Evolutionary conservation across 768 basidiomycete genomes (phyloP).

Genomic region (Cyclocybe cylindracea): DNA sequence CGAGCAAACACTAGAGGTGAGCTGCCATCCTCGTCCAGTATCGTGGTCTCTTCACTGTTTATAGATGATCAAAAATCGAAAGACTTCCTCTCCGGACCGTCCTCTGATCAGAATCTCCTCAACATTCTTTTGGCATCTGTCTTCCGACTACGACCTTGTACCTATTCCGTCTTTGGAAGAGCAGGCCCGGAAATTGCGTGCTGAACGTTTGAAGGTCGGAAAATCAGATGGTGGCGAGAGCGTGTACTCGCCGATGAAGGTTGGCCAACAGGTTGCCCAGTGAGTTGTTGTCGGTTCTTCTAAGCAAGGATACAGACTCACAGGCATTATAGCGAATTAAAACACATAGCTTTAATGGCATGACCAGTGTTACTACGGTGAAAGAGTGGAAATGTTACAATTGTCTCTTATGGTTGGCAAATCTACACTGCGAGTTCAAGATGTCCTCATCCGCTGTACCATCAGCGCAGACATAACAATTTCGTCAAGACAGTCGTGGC

Average conservation of each 20-base stretch:
- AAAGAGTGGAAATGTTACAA: constrained; percentile 6
- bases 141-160: constrained; percentile 77
- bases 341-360: constrained; percentile 79
- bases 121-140: constrained; percentile 95
- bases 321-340: constrained; percentile 60
- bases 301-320: constrained; percentile 1
- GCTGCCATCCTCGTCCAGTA: constrained; percentile 15
- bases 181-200: constrained; percentile 46
- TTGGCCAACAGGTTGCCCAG: constrained; percentile 88
- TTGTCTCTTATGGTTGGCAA: constrained; percentile 14
- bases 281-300: constrained; percentile 31
- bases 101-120: constrained; percentile 95
- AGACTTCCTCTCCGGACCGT: constrained; percentile 61
- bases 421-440: constrained; percentile 24
- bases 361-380: constrained; percentile 29
- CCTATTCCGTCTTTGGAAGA: constrained; percentile 58
- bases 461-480: constrained; percentile 42
- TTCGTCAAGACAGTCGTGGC: constrained; percentile 42
- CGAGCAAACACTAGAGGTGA: constrained; percentile 69
- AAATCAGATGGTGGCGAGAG: constrained; percentile 41
- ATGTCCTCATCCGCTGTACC: constrained; percentile 40
- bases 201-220: constrained; percentile 38
- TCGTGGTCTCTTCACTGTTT: background rate
- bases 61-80: constrained; percentile 67
- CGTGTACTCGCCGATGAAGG: constrained; percentile 74